These are phyloP conservation scores for Populus davidiana DNA, from an alignment of 345 rosid genomes.

Conservation along the genomic window DNA sequence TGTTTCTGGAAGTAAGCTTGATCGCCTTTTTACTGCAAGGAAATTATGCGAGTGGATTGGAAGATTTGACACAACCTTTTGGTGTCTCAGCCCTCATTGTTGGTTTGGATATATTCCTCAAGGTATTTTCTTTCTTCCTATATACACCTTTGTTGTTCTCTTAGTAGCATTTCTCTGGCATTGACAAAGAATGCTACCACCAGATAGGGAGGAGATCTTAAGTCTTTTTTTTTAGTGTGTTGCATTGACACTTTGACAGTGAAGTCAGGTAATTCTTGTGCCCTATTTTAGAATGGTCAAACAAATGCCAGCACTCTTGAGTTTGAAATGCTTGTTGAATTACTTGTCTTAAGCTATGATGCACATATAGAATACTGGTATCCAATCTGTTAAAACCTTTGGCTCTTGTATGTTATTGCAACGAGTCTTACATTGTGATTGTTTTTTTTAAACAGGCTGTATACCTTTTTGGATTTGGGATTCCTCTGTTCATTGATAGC, in stretches of 20 bases:
- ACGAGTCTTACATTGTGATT: background rate
- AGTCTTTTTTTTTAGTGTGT: background rate
- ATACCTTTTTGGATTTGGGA: constrained; percentile 67
- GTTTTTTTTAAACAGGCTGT: constrained; percentile 46
- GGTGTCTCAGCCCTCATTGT: constrained; percentile 67
- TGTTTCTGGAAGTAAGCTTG: constrained; percentile 93
- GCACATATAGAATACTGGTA: background rate
- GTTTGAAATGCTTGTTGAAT: background rate
- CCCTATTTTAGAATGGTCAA: background rate
- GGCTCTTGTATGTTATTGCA: background rate
- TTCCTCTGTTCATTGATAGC: constrained; percentile 72
- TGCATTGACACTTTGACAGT: background rate
- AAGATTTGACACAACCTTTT: constrained; percentile 75
- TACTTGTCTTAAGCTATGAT: background rate
- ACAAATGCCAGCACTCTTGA: background rate
- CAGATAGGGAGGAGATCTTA: background rate
- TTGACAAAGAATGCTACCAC: background rate
- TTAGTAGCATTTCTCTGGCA: background rate
- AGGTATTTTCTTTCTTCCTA: constrained; percentile 45
- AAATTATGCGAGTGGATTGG: constrained; percentile 71
- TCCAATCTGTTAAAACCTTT: background rate
- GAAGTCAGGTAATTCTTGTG: background rate
- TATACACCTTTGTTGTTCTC: background rate
- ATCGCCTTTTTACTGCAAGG: constrained; percentile 90
- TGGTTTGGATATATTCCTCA: constrained; percentile 75